These are phyloP conservation scores for Mortierella alpina DNA, from an alignment of 192 early-diverging fungal species.

Conservation along the genomic window DNA sequence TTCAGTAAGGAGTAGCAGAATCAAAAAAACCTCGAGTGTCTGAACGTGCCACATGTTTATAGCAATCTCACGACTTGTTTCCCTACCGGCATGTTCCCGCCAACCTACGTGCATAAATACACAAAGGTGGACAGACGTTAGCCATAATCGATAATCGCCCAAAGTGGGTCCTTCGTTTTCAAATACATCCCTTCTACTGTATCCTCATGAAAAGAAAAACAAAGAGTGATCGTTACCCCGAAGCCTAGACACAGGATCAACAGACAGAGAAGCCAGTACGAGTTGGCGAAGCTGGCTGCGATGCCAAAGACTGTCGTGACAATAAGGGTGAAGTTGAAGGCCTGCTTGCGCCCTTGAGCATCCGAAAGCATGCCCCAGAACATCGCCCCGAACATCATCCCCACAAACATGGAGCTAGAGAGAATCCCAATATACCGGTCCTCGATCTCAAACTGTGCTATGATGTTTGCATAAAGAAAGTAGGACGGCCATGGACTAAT, in stretches of 20 bases:
- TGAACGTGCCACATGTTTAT: no score
- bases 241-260: constrained; percentile 77
- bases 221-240: constrained; percentile 73
- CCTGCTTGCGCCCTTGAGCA: constrained; percentile 74
- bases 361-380: constrained; percentile 86
- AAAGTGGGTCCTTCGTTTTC: background rate
- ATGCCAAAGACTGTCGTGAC: constrained; percentile 79
- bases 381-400: constrained; percentile 85
- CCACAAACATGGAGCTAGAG: constrained; percentile 77
- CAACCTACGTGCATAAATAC: constrained; percentile 52
- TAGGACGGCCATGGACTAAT: background rate
- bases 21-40: no score
- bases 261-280: constrained; percentile 70
- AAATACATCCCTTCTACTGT: background rate
- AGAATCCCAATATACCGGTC: constrained; percentile 74
- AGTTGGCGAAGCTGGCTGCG: constrained; percentile 72
- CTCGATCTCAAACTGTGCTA: constrained; percentile 73
- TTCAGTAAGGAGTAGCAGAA: background rate
- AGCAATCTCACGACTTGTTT: background rate
- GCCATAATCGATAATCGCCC: background rate
- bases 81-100: constrained; percentile 61
- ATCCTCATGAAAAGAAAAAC: background rate
- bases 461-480: constrained; percentile 3
- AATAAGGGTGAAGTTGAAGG: constrained; percentile 81
- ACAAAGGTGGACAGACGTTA: background rate